Evolutionary conservation across 73 alveolate species (phyloP), one percentile per base, ranked within the genome.

Genomic region (Paramecium caudatum): DNA sequence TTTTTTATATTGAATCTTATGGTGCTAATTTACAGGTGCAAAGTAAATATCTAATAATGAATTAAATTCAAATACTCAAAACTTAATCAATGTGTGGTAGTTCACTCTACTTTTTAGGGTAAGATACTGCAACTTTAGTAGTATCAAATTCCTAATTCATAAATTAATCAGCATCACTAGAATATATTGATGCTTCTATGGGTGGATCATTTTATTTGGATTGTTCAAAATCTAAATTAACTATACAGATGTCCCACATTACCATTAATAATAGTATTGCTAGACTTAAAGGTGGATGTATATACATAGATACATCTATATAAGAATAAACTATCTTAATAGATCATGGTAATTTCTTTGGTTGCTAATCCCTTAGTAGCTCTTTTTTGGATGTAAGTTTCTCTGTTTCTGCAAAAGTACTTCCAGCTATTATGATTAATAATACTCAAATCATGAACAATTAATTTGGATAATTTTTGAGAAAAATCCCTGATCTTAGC

Each of bases 131-230:
- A 5, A 36, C 88, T 6, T 19, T 74, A 6, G 17, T 10, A 1
- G 43, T 74, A 1, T 34, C 27, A 8, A 37, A 21, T 19, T 41
- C 88, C 2, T 3, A 37, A 74, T 74, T 74, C 33, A 41, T 2
- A 10, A 74, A 74, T 45, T 25, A 36, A 39, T n/a, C 39, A 1
- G 19, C 62, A 12, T 27, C 43, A 9, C 55, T 74, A 5, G 68
- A 45, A 41, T 36, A 74, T 41, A 8, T 21, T 39, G 39, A 45
- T 74, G 21, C 16, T 4, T n/a, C 69, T 15, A 9, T 41, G 17
- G 88, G 88, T 16, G 88, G 88, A 41, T 37, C 55, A 13, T 17
- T 74, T 1, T 74, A 41, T 41, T 13, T 74, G 1, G 55, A 74
- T 10, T 16, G 30, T 19, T 39, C 30, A 8, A 45, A 36, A 5